These are phyloP conservation scores for Ceratobasidium sp. DNA, from an alignment of 1,284 basidiomycete species.

Conservation along the genomic window DNA sequence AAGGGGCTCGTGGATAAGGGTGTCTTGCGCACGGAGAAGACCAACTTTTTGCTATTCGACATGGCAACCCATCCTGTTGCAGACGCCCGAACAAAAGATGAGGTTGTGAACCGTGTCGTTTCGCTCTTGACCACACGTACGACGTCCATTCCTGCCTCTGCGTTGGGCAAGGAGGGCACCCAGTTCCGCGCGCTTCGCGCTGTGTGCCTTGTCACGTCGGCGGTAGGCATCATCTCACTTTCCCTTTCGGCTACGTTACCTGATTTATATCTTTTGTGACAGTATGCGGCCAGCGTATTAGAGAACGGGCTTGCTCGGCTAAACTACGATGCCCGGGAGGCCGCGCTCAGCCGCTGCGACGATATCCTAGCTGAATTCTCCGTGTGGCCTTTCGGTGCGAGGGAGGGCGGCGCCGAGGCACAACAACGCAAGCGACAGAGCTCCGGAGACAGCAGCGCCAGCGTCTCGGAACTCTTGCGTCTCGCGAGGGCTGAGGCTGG, in stretches of 20 bases:
- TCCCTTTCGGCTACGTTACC: slow-evolving; percentile 8
- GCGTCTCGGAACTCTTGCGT: slow-evolving; percentile 81
- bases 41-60: slow-evolving; percentile 97
- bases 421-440: slow-evolving; percentile 56
- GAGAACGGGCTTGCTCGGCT: slow-evolving; percentile 91
- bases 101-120: slow-evolving; percentile 81
- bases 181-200: slow-evolving; percentile 85
- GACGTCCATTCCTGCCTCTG: slow-evolving; percentile 78
- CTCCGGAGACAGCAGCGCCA: slow-evolving; percentile 67
- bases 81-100: slow-evolving; percentile 89
- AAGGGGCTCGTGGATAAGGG: slow-evolving; percentile 98
- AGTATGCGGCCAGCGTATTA: slow-evolving; percentile 92
- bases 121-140: slow-evolving; percentile 86
- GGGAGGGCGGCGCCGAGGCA: slow-evolving; percentile 53
- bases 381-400: slow-evolving; percentile 85
- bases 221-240: slow-evolving; percentile 61
- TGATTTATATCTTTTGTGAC: slow-evolving; percentile 50
- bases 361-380: slow-evolving; percentile 92
- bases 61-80: slow-evolving; percentile 98
- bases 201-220: slow-evolving; percentile 82
- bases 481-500: slow-evolving; percentile 82
- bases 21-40: slow-evolving; percentile 95
- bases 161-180: slow-evolving; percentile 78
- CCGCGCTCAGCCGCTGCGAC: slow-evolving; percentile 90
- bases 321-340: slow-evolving; percentile 91